Percentiles rank a stretch among this genome's conserved stretches.
phyloP scores from a whole-genome alignment of 805 yeast species.

The Lipomyces starkeyi region DNA sequence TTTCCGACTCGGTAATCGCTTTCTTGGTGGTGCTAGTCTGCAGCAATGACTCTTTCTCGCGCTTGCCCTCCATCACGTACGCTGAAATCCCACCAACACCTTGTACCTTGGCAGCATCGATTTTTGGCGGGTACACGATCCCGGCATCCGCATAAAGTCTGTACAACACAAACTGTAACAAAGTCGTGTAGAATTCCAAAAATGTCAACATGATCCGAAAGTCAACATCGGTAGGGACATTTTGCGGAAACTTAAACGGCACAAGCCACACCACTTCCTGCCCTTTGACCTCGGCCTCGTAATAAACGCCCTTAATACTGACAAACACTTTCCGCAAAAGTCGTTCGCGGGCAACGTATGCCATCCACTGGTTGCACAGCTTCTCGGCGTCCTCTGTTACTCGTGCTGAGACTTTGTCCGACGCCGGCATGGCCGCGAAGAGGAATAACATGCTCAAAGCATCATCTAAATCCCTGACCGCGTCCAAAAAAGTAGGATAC shows the following conservation, averaged over 20 bases:
- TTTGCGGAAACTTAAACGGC: constrained; percentile 96
- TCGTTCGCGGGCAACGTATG: constrained; percentile 85
- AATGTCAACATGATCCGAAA: constrained; percentile 96
- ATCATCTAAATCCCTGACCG: constrained; percentile 91
- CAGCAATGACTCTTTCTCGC: constrained; percentile 39
- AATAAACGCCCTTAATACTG: constrained; percentile 95
- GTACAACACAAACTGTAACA: constrained; percentile 84
- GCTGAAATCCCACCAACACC: constrained; percentile 90
- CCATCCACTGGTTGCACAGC: constrained; percentile 93
- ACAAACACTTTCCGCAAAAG: constrained; percentile 87
- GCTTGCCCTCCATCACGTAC: constrained; percentile 65
- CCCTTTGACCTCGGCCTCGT: constrained; percentile 87
- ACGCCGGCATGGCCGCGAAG: constrained; percentile 94
- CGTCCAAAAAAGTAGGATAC: constrained; percentile 92
- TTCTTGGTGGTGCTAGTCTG: constrained; percentile 42
- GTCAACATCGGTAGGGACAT: constrained; percentile 91
- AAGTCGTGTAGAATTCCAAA: constrained; percentile 91
- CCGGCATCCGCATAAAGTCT: constrained; percentile 85
- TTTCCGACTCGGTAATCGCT: constrained; percentile 26
- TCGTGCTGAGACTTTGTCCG: constrained; percentile 76
- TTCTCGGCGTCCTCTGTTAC: constrained; percentile 87
- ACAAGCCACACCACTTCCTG: constrained; percentile 95
- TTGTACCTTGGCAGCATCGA: constrained; percentile 72
- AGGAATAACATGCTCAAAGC: constrained; percentile 93
- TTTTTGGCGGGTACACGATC: constrained; percentile 88